Percentiles rank a stretch among this genome's conserved stretches.
Conservation (phyloP, 2,329 filamentous ascomycete species). For the Fusarium graminum region DNA sequence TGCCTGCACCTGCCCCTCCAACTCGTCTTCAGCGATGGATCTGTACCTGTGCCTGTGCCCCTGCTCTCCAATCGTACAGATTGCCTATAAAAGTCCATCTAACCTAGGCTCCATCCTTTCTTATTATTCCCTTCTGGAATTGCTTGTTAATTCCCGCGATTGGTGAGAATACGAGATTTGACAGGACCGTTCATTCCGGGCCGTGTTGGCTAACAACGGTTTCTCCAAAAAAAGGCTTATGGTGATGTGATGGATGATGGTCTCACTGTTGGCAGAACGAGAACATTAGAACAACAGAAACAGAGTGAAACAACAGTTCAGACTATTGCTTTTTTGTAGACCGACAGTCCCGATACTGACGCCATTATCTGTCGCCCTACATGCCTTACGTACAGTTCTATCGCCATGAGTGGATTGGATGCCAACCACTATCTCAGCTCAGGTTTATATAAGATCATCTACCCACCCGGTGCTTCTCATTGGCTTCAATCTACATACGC, state of each 20-base stretch:
- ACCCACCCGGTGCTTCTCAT: not conserved
- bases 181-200: not conserved
- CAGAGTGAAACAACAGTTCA: constrained; percentile 1
- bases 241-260: not conserved
- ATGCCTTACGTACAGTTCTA: not conserved
- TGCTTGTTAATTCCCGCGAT: not conserved
- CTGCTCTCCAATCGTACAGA: constrained; percentile 17
- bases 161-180: not conserved
- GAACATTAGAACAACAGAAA: not conserved
- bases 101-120: constrained; percentile 2
- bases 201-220: not conserved
- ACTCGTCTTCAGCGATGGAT: no score
- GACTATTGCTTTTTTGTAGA: constrained; percentile 40
- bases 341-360: constrained; percentile 30
- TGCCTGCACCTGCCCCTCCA: not conserved
- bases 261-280: not conserved
- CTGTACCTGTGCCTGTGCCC: constrained; percentile 2
- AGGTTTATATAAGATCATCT: no score
- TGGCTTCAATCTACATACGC: constrained; percentile 18
- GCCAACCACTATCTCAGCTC: no score
- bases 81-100: constrained; percentile 11
- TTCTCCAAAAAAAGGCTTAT: not conserved
- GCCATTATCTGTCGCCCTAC: constrained; percentile 25
- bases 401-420: no score
- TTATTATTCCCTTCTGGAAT: no score